Percentiles rank a stretch among this genome's conserved stretches.
Conservation (phyloP, 805 yeast genomes). For the Metschnikowia lochheadii region DNA sequence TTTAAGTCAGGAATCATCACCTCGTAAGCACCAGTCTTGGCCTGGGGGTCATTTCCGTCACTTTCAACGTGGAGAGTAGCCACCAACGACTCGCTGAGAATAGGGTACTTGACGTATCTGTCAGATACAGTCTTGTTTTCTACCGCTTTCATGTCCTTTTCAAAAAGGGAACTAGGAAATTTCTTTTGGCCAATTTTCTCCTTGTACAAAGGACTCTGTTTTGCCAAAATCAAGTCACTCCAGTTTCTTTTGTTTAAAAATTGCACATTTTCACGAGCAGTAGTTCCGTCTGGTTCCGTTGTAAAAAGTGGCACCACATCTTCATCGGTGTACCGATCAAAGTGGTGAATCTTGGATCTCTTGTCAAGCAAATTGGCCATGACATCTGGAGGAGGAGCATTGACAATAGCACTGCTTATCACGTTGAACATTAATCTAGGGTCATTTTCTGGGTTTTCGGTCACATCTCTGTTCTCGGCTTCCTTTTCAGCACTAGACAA, state of each 20-base stretch:
- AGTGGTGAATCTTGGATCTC: slow-evolving; percentile 66
- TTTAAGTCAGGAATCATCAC: slow-evolving; percentile 61
- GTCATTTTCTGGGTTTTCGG: slow-evolving; percentile 58
- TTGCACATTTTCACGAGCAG: slow-evolving; percentile 41
- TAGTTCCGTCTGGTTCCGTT: slow-evolving; percentile 51
- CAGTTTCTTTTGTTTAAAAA: slow-evolving; percentile 69
- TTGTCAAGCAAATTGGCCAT: slow-evolving; percentile 72
- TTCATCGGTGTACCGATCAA: slow-evolving; percentile 64
- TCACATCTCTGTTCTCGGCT: slow-evolving; percentile 37
- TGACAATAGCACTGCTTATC: slow-evolving; percentile 84
- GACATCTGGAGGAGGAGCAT: slow-evolving; percentile 88
- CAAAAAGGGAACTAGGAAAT: slow-evolving; percentile 42
- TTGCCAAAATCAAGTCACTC: slow-evolving; percentile 60
- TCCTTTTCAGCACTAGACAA: slow-evolving; percentile 27
- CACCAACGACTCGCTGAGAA: slow-evolving; percentile 53
- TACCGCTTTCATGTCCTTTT: slow-evolving; percentile 12
- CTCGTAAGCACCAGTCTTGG: slow-evolving; percentile 62
- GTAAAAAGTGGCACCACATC: slow-evolving; percentile 74
- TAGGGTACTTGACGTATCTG: slow-evolving; percentile 47
- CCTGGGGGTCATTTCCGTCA: slow-evolving; percentile 44
- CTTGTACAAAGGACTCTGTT: slow-evolving; percentile 26
- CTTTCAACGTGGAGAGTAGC: slow-evolving; percentile 73
- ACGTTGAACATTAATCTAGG: slow-evolving; percentile 77
- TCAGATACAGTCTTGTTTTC: slow-evolving; percentile 16
- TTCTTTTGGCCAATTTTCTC: slow-evolving; percentile 19